Evolutionary conservation across 176 grass and related monocot genomes (phyloP), one percentile per base, ranked within the genome.

Genomic region (Carex cristatella): DNA sequence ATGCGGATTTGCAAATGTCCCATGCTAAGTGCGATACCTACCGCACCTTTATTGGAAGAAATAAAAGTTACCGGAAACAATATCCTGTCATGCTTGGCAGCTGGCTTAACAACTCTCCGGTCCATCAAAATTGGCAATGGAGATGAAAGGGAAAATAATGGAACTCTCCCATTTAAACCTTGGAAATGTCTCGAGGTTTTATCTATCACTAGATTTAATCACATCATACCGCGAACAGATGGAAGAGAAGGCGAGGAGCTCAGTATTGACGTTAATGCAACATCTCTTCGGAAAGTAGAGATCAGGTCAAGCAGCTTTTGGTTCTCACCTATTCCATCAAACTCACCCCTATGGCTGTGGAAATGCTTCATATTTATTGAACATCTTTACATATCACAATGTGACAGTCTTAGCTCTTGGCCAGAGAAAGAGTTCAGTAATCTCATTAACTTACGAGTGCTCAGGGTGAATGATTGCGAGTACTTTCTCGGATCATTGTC

Each of bases 331-430:
- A 12, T 11, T 32, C 27, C 10, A 4, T 12, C 27, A 33, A 66
- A 66, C 12, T 32, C 23, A 33, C 6, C 44, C 6, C 6, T 8
- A 7, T 66, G 10, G 64, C 12, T 33, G 12, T 66, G 64, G 64
- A 66, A 66, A 3, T 32, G 64, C 12, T 66, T 66, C 30, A 33
- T 10, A 66, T 66, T 12, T 32, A 0, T 66, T 9, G 2, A 30
- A 32, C 4, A 0, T 66, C 10, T 66, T 28, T 0, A 0, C 0
- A 13, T 66, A 1, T 4, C 0, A 0, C 0, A 3, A 0, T 66
- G 64, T 5, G 64, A 11, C 0, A 66, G 3, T 33, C 64, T 66
- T 5, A 32, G 5, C 4, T 66, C 4, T 66, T 66, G 64, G 64
- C 64, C 64, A 32, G 64, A 66, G 30, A 4, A 66, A 66, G 64